Evolutionary conservation across 2,329 filamentous ascomycete species (phyloP), one percentile per base, ranked within the genome.

Genomic region (Pezicula carpinea): DNA sequence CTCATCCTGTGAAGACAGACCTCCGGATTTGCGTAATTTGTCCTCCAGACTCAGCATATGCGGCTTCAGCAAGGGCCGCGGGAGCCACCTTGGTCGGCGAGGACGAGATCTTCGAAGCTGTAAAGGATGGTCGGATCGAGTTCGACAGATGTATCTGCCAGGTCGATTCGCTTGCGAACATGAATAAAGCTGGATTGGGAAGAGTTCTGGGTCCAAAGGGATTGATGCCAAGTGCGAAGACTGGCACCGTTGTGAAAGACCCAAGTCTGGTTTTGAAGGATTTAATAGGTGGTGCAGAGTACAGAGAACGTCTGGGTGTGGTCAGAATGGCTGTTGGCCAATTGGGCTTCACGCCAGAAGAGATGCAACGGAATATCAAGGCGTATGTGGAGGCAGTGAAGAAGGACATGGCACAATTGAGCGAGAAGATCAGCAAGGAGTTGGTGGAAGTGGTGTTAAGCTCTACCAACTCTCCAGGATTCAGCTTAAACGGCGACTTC

Each of bases 141-240:
- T 99, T 97, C 65, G 93, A 97, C 65, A 78, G 88, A 46, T 86
- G 90, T 53, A 82, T 99, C 58, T 95, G 89, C 69, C 91, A 96
- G 67, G 75, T 77, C 43, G 82, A 88, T 58, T 90, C 84, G 57
- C 74, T 93, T 57, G 76, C 79, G 44, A 89, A 87, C 47, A 72
- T 99, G 60, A 86, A 85, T 64, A 91, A 93, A 72, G 85, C 90
- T 31, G 81, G 79, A 1, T 67, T 99, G 53, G 92, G 87, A 53
- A 79, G 85, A 55, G 77, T 96, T 36, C 74, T 99, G 17, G 93
- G 93, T 61, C 93, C 95, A 39, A 84, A 81, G 67, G 91, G 91
- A 3, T 69, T 99, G 62, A 97, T 99, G 93, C 93, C 93, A 5
- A 95, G 81, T 65, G 71, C 79, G 50, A 96, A 96, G 75, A 82